Base-by-base conservation (phyloP, 805 yeast genomes). In the Suhomyces canberraensis region DNA sequence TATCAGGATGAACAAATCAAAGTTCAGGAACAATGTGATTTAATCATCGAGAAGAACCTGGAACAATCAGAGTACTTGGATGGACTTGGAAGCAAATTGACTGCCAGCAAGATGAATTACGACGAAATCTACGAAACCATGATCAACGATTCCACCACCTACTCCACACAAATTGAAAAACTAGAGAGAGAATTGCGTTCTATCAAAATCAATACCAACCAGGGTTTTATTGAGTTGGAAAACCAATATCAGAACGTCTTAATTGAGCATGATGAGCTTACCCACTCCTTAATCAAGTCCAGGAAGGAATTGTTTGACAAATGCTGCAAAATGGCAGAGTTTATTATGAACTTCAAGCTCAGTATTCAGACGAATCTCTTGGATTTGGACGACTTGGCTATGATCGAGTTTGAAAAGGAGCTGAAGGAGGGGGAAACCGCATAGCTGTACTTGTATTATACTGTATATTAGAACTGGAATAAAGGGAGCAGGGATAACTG, bases 281-380 rank as follows among this genome's bases (percentile, higher is more conserved):
- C 65, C 35, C 70, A 66, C 35, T 66, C 70, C n/a, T 58, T 80
- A 11, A 60, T 67, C 37, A 63, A 66, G 31, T 66, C 74, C 31
- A 67, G 79, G 22, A 69, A 64, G 36, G 60, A 60, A 9, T 60
- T 84, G 47, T 76, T 75, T 44, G 69, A 71, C 29, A 74, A 75
- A 39, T 71, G 82, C 21, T 75, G 74, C 36, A 70, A 71, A 39
- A 70, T 79, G 48, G 76, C 87, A 46, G 79, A 79, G 41, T 68
- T 63, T 39, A 74, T 80, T 16, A 73, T 83, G 33, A 73, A 69
- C 32, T 81, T 86, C 61, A 86, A 86, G 60, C 60, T 80, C 44
- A 76, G 74, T 40, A 72, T 84, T 29, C 91, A 85, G 52, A 69
- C 73, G 15, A 72, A 76, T 35, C 65, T 85, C 31, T 86, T 81